A percentile compares a stretch with the other conserved stretches of the same genome.
These are phyloP conservation scores for Phytophthora crassamura DNA, from an alignment of 352 stramenopile genomes.

Conservation along the genomic window DNA sequence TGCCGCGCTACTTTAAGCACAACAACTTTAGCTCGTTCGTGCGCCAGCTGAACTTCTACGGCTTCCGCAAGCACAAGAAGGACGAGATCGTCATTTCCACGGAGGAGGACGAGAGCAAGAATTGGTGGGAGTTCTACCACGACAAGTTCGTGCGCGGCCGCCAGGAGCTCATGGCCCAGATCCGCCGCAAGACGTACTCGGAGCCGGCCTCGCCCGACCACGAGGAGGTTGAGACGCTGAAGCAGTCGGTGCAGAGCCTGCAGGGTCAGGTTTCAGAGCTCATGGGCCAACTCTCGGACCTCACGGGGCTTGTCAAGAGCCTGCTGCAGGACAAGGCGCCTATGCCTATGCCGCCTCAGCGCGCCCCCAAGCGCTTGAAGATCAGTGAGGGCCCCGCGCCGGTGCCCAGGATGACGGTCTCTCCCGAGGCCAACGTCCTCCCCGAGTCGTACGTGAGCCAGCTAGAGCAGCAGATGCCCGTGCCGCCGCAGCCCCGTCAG, in stretches of 20 bases:
- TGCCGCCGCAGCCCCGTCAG: slow-evolving; percentile 25
- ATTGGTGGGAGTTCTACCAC: slow-evolving; percentile 94
- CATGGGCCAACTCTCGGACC: slow-evolving; percentile 78
- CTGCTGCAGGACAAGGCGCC: slow-evolving; percentile 64
- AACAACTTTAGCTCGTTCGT: slow-evolving; percentile 95
- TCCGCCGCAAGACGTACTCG: slow-evolving; percentile 90
- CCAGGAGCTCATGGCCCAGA: slow-evolving; percentile 88
- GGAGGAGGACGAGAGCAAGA: slow-evolving; percentile 79
- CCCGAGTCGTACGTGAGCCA: slow-evolving; percentile 25
- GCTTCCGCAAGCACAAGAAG: slow-evolving; percentile 94
- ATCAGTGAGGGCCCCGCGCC: slow-evolving; percentile 12
- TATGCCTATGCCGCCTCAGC: slow-evolving; percentile 24
- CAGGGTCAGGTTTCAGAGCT: slow-evolving; percentile 79
- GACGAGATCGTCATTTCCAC: slow-evolving; percentile 87
- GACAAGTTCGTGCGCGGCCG: slow-evolving; percentile 89
- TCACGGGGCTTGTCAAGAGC: slow-evolving; percentile 78
- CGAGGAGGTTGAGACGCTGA: slow-evolving; percentile 80
- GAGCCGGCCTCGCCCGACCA: slow-evolving; percentile 78
- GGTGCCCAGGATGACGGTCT: slow-evolving; percentile 19
- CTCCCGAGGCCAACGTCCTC: slow-evolving; percentile 27
- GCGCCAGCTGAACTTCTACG: slow-evolving; percentile 95
- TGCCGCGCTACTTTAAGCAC: slow-evolving; percentile 95
- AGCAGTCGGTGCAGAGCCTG: slow-evolving; percentile 75
- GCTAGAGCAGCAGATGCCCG: slow-evolving; percentile 27
- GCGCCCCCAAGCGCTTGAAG: slow-evolving; percentile 58